A percentile compares a stretch with the other conserved stretches of the same genome.
These are phyloP conservation scores for Colletotrichum tropicale DNA, from an alignment of 2,329 filamentous ascomycete genomes.

Conservation along the genomic window DNA sequence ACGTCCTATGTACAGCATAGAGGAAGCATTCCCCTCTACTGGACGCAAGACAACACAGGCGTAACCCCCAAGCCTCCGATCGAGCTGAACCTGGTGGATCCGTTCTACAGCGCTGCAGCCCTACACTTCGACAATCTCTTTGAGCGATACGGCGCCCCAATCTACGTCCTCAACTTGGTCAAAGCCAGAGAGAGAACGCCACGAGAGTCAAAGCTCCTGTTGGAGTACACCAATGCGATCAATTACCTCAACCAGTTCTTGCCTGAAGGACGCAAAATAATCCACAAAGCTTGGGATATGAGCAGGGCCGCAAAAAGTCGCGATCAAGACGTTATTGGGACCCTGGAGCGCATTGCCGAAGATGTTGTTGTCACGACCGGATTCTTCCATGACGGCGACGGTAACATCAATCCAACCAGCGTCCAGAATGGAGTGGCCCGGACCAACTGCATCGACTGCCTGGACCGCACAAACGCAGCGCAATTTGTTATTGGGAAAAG, in stretches of 20 bases:
- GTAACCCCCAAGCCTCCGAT: conserved; percentile 97
- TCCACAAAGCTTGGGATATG: conserved; percentile 98
- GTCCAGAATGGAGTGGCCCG: conserved; percentile 92
- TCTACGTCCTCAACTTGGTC: conserved; percentile 92
- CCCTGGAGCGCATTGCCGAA: conserved; percentile 87
- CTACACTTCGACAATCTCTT: conserved; percentile 96
- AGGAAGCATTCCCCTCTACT: conserved; percentile 95
- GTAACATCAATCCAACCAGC: conserved; percentile 64
- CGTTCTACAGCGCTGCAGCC: conserved; percentile 91
- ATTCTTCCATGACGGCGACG: conserved; percentile 93
- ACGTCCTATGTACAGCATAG: conserved; percentile 97
- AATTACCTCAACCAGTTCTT: conserved; percentile 95
- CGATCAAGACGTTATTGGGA: conserved; percentile 93
- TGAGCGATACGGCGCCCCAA: conserved; percentile 86
- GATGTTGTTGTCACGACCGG: conserved; percentile 85
- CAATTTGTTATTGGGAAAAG: conserved; percentile 98
- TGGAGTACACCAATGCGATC: conserved; percentile 86
- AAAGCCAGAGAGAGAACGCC: conserved; percentile 88
- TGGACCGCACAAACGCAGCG: conserved; percentile 95
- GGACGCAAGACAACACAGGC: conserved; percentile 95
- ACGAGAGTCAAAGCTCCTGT: conserved; percentile 86
- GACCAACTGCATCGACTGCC: conserved; percentile 97
- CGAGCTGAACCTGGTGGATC: conserved; percentile 92
- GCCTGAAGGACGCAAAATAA: conserved; percentile 81
- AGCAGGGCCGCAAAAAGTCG: conserved; percentile 90